Percentiles rank a stretch among this genome's conserved stretches.
These are phyloP conservation scores for Dictyophora rubrovolvata DNA, from an alignment of 768 basidiomycete species.

Conservation along the genomic window DNA sequence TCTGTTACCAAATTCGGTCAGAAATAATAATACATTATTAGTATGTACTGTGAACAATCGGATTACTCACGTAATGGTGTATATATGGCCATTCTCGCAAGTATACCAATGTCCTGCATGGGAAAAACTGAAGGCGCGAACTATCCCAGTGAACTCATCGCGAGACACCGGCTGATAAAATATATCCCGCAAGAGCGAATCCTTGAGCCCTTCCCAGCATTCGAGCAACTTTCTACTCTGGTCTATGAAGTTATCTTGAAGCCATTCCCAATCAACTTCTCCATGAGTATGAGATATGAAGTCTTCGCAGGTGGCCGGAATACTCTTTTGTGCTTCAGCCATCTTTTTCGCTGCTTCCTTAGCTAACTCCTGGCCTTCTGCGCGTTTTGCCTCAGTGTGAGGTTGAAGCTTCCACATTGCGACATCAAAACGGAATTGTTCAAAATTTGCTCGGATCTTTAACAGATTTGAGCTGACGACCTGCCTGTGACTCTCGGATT, in stretches of 20 bases:
- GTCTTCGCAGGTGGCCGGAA: background rate
- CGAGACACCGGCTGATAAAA: constrained; percentile 45
- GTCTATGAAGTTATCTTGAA: constrained; percentile 31
- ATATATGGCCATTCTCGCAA: constrained; percentile 47
- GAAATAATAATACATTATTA: background rate
- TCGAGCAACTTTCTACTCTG: constrained; percentile 29
- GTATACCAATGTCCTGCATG: constrained; percentile 23
- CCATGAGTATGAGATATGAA: constrained; percentile 16
- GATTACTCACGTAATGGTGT: constrained; percentile 43
- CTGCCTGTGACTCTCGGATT: constrained; percentile 45
- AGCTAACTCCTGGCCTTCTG: constrained; percentile 10
- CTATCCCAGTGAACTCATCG: constrained; percentile 40
- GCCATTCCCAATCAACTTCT: constrained; percentile 26
- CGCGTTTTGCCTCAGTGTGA: constrained; percentile 15
- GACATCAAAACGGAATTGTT: constrained; percentile 41
- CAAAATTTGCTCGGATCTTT: constrained; percentile 35
- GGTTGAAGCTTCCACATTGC: constrained; percentile 20
- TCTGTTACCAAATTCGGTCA: constrained; percentile 22
- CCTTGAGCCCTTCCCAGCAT: constrained; percentile 37
- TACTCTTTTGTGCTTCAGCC: constrained; percentile 3
- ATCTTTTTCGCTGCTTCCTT: constrained; percentile 14
- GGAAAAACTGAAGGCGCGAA: constrained; percentile 38
- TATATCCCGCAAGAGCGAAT: constrained; percentile 29
- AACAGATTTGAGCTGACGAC: constrained; percentile 35
- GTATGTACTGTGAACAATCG: background rate